Percentiles rank a stretch among this genome's conserved stretches.
These are phyloP conservation scores for Salix udensis DNA, from an alignment of 345 rosid genomes.

Conservation along the genomic window DNA sequence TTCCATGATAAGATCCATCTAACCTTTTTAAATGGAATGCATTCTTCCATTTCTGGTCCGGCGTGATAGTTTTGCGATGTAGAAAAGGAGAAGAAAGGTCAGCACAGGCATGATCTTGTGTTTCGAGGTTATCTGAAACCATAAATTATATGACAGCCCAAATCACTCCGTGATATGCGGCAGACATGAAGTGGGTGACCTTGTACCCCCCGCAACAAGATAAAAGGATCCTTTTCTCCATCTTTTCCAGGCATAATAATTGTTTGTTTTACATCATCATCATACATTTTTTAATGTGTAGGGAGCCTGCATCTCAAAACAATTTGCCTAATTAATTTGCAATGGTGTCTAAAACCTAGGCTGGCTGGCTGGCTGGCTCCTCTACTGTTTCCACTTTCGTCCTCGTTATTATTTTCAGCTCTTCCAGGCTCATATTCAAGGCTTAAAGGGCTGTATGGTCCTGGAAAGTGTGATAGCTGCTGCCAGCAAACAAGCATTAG, in stretches of 20 bases:
- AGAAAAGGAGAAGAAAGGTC: not conserved
- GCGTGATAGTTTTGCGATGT: not conserved
- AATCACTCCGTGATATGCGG: slow-evolving; percentile 20
- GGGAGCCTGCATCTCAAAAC: not conserved
- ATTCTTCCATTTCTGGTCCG: not conserved
- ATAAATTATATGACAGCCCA: slow-evolving; percentile 1
- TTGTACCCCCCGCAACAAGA: not conserved
- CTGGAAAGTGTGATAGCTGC: slow-evolving; percentile 4
- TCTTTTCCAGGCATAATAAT: not conserved
- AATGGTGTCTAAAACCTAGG: not conserved
- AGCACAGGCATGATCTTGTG: not conserved
- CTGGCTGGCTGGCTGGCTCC: too few relatives aligned
- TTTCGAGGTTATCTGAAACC: not conserved
- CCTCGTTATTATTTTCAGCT: not conserved
- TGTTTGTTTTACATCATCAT: not conserved
- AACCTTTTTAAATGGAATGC: not conserved
- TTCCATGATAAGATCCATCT: not conserved
- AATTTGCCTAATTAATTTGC: not conserved
- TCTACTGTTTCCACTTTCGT: not conserved
- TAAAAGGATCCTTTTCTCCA: not conserved
- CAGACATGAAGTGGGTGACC: not conserved
- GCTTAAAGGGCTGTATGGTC: not conserved
- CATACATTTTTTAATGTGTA: not conserved
- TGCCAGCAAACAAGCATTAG: not conserved
- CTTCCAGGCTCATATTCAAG: not conserved